These are phyloP conservation scores for Termitomyces sp. DNA, from an alignment of 768 basidiomycete species.

Conservation along the genomic window DNA sequence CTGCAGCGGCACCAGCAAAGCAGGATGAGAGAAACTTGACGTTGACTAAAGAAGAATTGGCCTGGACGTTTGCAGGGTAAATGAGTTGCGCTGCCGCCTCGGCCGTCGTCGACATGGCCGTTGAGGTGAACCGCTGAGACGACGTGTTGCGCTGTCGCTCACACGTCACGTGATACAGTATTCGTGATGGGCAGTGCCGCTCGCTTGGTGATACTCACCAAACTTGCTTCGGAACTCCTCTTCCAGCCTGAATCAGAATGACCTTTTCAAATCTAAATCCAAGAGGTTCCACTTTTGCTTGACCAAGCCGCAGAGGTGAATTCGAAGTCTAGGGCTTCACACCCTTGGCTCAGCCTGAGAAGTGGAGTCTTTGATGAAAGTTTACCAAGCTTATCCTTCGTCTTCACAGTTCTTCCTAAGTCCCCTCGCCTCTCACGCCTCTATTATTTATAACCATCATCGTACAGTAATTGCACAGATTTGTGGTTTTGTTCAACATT, in stretches of 20 bases:
- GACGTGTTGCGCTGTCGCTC: neutral
- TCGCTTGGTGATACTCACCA: no score
- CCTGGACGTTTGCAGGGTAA: constrained; percentile 60
- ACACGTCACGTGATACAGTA: neutral
- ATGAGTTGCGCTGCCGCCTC: constrained; percentile 54
- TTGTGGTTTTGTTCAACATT: neutral
- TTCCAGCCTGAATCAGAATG: no score
- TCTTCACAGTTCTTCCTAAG: neutral
- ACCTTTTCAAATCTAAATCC: neutral
- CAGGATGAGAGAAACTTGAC: constrained; percentile 80
- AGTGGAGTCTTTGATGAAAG: neutral
- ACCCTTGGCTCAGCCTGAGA: neutral
- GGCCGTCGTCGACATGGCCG: constrained; percentile 40
- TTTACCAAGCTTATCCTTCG: neutral
- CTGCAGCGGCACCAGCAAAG: constrained; percentile 84
- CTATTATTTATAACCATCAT: neutral
- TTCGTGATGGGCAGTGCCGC: neutral
- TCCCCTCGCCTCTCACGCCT: neutral
- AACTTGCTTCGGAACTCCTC: no score
- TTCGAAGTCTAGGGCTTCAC: neutral
- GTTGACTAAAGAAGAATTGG: constrained; percentile 54
- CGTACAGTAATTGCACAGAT: neutral
- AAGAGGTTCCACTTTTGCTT: no score
- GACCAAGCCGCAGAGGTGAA: neutral
- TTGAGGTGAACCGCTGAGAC: constrained; percentile 2